phyloP scores from a whole-genome alignment of 352 stramenopile genomes.

The Phytophthora constricta region DNA sequence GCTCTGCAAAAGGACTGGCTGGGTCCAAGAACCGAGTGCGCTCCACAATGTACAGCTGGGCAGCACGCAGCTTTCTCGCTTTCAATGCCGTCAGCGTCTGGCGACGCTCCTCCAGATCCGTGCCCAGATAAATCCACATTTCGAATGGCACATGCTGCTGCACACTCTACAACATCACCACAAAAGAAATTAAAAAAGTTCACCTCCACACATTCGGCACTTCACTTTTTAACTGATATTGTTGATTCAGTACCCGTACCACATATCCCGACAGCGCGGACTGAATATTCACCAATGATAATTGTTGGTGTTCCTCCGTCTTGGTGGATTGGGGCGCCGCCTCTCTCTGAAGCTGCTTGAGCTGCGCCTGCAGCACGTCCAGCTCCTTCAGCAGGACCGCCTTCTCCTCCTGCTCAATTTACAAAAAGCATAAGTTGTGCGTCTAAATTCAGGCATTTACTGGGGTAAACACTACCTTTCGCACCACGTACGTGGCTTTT shows the following conservation, averaged over 20 bases:
- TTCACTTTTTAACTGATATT: conserved; percentile 1
- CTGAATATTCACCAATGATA: conserved; percentile 43
- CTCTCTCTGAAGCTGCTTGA: conserved; percentile 34
- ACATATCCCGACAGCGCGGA: conserved; percentile 39
- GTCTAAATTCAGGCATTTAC: conserved; percentile 7
- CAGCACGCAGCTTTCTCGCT: conserved; percentile 27
- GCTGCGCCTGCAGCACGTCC: conserved; percentile 31
- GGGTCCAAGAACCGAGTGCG: conserved; percentile 48
- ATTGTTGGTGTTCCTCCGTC: conserved; percentile 23
- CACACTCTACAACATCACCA: conserved; percentile 28
- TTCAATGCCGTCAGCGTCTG: conserved; percentile 44
- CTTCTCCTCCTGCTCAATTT: conserved; percentile 42
- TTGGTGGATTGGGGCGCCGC: conserved; percentile 13
- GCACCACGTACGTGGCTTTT: conserved; percentile 33
- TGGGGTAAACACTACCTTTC: conserved; percentile 22
- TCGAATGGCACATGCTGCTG: conserved; percentile 45
- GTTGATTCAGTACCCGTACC: conserved; percentile 15
- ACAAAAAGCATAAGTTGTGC: background rate
- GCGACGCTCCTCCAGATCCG: conserved; percentile 35
- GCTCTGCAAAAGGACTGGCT: conserved; percentile 41
- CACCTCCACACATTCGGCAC: no score
- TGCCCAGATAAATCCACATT: conserved; percentile 52
- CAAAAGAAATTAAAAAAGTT: background rate
- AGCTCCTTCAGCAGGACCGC: conserved; percentile 38
- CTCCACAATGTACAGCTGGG: conserved; percentile 45